Percentiles rank a stretch among this genome's conserved stretches.
phyloP scores from a whole-genome alignment of 1,139 yeast genomes.

The Hansenula sp. region DNA sequence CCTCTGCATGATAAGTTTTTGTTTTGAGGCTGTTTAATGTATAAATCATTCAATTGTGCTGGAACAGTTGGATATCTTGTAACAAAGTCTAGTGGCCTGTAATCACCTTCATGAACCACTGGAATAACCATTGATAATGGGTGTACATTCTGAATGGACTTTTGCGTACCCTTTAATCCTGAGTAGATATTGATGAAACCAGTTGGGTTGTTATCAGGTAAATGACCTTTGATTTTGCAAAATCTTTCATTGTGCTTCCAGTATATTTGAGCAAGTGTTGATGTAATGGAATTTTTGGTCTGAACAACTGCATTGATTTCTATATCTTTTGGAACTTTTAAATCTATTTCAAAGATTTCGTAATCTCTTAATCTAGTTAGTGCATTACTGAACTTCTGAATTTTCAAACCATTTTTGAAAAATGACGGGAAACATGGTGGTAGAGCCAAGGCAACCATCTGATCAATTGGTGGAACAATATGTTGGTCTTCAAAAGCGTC shows the following conservation, averaged over 20 bases:
- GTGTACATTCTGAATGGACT: slow-evolving; percentile 56
- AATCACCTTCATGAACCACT: slow-evolving; percentile 65
- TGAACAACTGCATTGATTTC: slow-evolving; percentile 46
- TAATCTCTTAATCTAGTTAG: slow-evolving; percentile 66
- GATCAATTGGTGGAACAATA: slow-evolving; percentile 78
- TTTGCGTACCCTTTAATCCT: slow-evolving; percentile 60
- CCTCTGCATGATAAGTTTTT: slow-evolving; percentile 51
- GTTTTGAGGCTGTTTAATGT: slow-evolving; percentile 81
- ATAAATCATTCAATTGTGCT: slow-evolving; percentile 68
- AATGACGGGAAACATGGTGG: slow-evolving; percentile 87
- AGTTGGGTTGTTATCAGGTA: slow-evolving; percentile 62
- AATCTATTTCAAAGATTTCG: slow-evolving; percentile 75
- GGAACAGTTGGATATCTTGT: slow-evolving; percentile 69
- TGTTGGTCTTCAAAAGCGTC: slow-evolving; percentile 75
- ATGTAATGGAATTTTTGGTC: slow-evolving; percentile 13
- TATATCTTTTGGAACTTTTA: slow-evolving; percentile 64
- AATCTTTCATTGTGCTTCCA: slow-evolving; percentile 64
- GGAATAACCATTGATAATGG: slow-evolving; percentile 78
- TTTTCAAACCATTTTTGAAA: slow-evolving; percentile 50
- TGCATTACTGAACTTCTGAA: slow-evolving; percentile 73
- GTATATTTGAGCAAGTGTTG: slow-evolving; percentile 65
- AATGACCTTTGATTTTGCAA: slow-evolving; percentile 74
- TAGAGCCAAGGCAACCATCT: slow-evolving; percentile 69
- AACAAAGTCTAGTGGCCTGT: slow-evolving; percentile 60
- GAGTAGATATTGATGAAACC: slow-evolving; percentile 79